Evolutionary conservation across 805 yeast genomes (phyloP).

Genomic region (Starmerella tilneyi): DNA sequence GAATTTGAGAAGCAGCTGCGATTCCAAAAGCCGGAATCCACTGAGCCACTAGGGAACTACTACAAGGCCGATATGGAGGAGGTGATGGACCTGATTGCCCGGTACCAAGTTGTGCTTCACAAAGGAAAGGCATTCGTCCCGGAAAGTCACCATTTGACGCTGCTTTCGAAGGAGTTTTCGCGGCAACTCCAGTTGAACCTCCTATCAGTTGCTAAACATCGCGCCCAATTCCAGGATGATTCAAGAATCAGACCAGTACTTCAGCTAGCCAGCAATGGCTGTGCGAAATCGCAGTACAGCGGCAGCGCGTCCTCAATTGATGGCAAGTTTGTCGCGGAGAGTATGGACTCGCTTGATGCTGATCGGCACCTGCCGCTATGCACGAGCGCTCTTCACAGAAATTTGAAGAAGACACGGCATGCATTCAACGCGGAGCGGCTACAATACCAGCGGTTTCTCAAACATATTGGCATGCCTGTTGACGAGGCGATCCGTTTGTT

Average conservation of each 20-base stretch:
- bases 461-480: slow-evolving; percentile 76
- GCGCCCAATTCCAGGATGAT: slow-evolving; percentile 84
- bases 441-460: slow-evolving; percentile 73
- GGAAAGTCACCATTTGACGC: slow-evolving; percentile 60
- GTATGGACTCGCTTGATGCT: slow-evolving; percentile 46
- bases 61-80: slow-evolving; percentile 82
- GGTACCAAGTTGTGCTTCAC: slow-evolving; percentile 56
- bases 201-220: slow-evolving; percentile 57
- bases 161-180: slow-evolving; percentile 60
- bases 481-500: slow-evolving; percentile 87
- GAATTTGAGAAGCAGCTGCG: slow-evolving; percentile 42
- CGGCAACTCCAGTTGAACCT: slow-evolving; percentile 43
- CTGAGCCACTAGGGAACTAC: slow-evolving; percentile 28
- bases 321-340: slow-evolving; percentile 45
- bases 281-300: slow-evolving; percentile 30
- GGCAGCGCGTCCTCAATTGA: slow-evolving; percentile 28
- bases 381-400: slow-evolving; percentile 54
- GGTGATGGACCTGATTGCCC: slow-evolving; percentile 60
- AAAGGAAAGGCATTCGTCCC: slow-evolving; percentile 79
- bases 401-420: slow-evolving; percentile 54
- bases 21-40: slow-evolving; percentile 33
- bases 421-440: slow-evolving; percentile 75
- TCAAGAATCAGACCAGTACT: slow-evolving; percentile 78
- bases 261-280: slow-evolving; percentile 57
- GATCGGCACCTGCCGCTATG: slow-evolving; percentile 73